These are phyloP conservation scores for Verruconis gallopava DNA, from an alignment of 2,329 filamentous ascomycete genomes.

Conservation along the genomic window DNA sequence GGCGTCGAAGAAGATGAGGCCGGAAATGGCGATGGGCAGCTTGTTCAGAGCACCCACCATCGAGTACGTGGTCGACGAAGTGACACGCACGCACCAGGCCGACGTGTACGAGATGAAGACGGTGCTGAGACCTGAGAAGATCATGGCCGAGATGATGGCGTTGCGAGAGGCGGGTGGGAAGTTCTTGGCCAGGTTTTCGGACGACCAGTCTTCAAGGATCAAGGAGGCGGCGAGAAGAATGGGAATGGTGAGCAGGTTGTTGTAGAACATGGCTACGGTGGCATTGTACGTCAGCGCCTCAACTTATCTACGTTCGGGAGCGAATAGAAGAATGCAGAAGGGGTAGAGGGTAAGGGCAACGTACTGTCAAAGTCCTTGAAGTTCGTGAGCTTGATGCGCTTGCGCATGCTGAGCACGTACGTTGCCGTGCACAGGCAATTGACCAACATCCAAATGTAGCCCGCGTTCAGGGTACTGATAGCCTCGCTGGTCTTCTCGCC, in stretches of 20 bases:
- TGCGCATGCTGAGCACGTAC: slow-evolving; percentile 87
- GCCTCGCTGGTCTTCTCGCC: slow-evolving; percentile 56
- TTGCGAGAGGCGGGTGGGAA: slow-evolving; percentile 76
- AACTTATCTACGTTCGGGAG: background rate
- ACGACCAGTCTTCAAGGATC: slow-evolving; percentile 83
- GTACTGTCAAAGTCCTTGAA: slow-evolving; percentile 99
- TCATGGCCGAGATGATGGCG: slow-evolving; percentile 71
- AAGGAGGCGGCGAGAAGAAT: slow-evolving; percentile 74
- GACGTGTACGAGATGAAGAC: slow-evolving; percentile 99
- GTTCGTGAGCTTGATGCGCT: slow-evolving; percentile 98
- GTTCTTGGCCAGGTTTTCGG: slow-evolving; percentile 68
- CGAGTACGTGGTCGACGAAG: slow-evolving; percentile 93
- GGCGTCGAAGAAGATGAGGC: slow-evolving; percentile 88
- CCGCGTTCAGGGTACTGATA: slow-evolving; percentile 81
- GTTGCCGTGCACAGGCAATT: slow-evolving; percentile 92
- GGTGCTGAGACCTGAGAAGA: slow-evolving; percentile 82
- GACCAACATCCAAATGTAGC: slow-evolving; percentile 95
- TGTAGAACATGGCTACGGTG: slow-evolving; percentile 92
- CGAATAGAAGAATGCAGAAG: background rate
- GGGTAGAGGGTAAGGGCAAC: slow-evolving; percentile 30
- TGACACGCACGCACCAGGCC: slow-evolving; percentile 96
- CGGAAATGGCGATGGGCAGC: slow-evolving; percentile 84
- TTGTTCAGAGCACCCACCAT: slow-evolving; percentile 99
- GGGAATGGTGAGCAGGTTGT: slow-evolving; percentile 93
- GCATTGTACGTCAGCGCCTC: background rate